These are phyloP conservation scores for Aspergillus pseudoviridinutans DNA, from an alignment of 2,329 filamentous ascomycete species.

Conservation along the genomic window DNA sequence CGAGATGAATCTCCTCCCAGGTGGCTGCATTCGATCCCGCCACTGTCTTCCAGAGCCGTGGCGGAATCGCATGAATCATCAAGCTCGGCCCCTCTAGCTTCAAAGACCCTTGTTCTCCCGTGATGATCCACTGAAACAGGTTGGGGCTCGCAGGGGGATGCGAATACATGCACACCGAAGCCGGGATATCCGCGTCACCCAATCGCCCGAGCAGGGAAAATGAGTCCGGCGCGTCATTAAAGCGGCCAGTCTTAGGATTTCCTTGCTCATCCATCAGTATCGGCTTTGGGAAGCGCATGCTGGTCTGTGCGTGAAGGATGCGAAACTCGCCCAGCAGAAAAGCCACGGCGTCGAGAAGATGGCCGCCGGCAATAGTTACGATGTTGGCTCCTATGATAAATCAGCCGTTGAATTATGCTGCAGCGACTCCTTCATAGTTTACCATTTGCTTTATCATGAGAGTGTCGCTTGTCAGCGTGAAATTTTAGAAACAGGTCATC, in stretches of 20 bases:
- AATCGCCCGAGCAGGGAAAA: not conserved
- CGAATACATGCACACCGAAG: not conserved
- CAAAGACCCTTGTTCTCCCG: not conserved
- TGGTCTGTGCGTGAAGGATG: not conserved
- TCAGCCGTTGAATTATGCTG: not conserved
- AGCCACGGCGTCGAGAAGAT: not conserved
- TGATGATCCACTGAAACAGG: not conserved
- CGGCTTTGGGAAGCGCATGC: not conserved
- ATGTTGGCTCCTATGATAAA: not conserved
- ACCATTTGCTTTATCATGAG: not conserved
- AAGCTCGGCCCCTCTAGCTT: not conserved
- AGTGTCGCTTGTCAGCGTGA: slow-evolving; percentile 1
- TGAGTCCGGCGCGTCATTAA: not conserved
- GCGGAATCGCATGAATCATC: not conserved
- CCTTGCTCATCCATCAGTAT: not conserved
- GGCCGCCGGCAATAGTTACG: not conserved
- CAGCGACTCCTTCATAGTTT: not conserved
- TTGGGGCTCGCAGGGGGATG: not conserved
- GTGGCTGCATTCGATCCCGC: not conserved
- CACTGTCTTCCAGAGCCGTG: not conserved
- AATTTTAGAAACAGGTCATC: slow-evolving; percentile 1
- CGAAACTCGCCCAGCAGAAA: not conserved
- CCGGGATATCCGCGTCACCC: not conserved
- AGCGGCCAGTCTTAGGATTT: not conserved
- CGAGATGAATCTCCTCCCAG: not conserved